These are phyloP conservation scores for Neofusicoccum ribis DNA, from an alignment of 2,329 filamentous ascomycete genomes.

Conservation along the genomic window DNA sequence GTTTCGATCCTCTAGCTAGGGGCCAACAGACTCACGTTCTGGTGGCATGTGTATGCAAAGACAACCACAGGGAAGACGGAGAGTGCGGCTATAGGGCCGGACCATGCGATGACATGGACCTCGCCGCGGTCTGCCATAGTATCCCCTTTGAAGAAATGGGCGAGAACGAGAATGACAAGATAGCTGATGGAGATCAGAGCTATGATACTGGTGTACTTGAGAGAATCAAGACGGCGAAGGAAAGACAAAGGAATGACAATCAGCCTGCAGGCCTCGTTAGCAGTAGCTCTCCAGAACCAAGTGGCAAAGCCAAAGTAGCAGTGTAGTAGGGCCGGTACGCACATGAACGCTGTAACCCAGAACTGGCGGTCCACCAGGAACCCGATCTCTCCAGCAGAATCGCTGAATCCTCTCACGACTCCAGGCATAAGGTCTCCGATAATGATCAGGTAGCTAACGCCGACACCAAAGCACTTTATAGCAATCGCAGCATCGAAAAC, in stretches of 20 bases:
- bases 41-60: slow-evolving; percentile 99
- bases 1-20: background rate
- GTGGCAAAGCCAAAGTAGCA: background rate
- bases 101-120: slow-evolving; percentile 76
- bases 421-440: slow-evolving; percentile 98
- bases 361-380: slow-evolving; percentile 90
- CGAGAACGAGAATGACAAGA: slow-evolving; percentile 87
- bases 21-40: slow-evolving; percentile 66
- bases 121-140: slow-evolving; percentile 71
- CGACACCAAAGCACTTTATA: slow-evolving; percentile 97
- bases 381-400: slow-evolving; percentile 56
- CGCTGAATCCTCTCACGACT: slow-evolving; percentile 78
- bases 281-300: background rate
- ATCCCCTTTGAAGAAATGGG: slow-evolving; percentile 81
- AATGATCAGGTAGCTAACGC: slow-evolving; percentile 96
- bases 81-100: slow-evolving; percentile 73
- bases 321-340: slow-evolving; percentile 29
- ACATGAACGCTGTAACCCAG: slow-evolving; percentile 98
- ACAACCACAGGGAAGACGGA: slow-evolving; percentile 92
- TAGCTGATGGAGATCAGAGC: slow-evolving; percentile 93
- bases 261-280: slow-evolving; percentile 56
- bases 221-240: slow-evolving; percentile 82
- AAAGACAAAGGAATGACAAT: slow-evolving; percentile 94
- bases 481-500: slow-evolving; percentile 95
- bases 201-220: slow-evolving; percentile 95